A percentile compares a stretch with the other conserved stretches of the same genome.
These are phyloP conservation scores for Pinus taeda DNA, from an alignment of 75 land plant species.

Conservation along the genomic window DNA sequence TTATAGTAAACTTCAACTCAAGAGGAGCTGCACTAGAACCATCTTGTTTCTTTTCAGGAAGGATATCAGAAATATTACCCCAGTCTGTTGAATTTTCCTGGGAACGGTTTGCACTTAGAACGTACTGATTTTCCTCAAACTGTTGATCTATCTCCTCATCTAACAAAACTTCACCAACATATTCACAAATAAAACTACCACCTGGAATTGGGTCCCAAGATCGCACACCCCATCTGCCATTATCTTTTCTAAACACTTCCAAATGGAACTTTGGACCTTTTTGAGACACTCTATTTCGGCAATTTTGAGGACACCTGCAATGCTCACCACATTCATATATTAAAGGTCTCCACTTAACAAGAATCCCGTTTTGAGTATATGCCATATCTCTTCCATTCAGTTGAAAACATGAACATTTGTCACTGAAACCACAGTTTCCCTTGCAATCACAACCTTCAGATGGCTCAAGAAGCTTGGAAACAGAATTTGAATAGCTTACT, in stretches of 20 bases:
- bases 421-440: background rate
- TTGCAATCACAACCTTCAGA: constrained; percentile 11
- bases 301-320: constrained; percentile 24
- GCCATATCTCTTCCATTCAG: constrained; percentile 24
- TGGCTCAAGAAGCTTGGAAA: background rate
- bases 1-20: constrained; percentile 27
- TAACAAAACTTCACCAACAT: constrained; percentile 24
- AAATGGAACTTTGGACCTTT: constrained; percentile 22
- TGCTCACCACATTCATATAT: constrained; percentile 37
- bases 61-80: constrained; percentile 23
- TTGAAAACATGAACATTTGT: constrained; percentile 20
- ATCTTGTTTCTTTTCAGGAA: constrained; percentile 8
- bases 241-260: constrained; percentile 44
- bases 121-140: constrained; percentile 12
- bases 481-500: constrained; percentile 14
- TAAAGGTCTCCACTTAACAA: constrained; percentile 18
- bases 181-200: constrained; percentile 48
- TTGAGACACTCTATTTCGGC: constrained; percentile 32
- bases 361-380: constrained; percentile 29
- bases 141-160: constrained; percentile 1
- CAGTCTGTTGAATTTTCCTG: constrained; percentile 3
- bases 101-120: constrained; percentile 4
- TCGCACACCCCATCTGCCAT: constrained; percentile 52
- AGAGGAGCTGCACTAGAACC: constrained; percentile 3
- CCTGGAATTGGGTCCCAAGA: constrained; percentile 45